phyloP scores from a whole-genome alignment of 768 basidiomycete species.

The Rhodotorula graminis region DNA sequence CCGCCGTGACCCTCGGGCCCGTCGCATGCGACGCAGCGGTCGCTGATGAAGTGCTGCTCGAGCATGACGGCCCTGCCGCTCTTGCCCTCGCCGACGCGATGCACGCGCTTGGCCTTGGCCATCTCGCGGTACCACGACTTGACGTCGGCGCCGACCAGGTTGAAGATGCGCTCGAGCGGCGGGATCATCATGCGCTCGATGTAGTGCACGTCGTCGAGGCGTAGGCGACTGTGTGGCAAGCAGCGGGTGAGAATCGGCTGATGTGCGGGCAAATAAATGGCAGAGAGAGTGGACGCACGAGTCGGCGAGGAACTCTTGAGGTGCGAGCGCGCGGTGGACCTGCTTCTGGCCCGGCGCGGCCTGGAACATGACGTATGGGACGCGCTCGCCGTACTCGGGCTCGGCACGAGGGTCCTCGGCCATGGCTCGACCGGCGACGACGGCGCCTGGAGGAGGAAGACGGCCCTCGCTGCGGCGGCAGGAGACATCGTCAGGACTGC shows the following conservation, averaged over 20 bases:
- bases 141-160: slow-evolving; percentile 82
- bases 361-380: slow-evolving; percentile 79
- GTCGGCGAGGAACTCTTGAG: slow-evolving; percentile 61
- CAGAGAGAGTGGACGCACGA: slow-evolving; percentile 50
- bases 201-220: slow-evolving; percentile 84
- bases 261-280: not conserved
- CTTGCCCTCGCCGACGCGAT: not conserved
- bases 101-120: slow-evolving; percentile 52
- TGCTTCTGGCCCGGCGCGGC: slow-evolving; percentile 59
- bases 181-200: slow-evolving; percentile 81
- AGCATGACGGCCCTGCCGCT: slow-evolving; percentile 10
- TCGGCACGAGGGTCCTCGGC: slow-evolving; percentile 72
- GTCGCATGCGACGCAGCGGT: slow-evolving; percentile 23
- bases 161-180: slow-evolving; percentile 84
- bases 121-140: slow-evolving; percentile 76
- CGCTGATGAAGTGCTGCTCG: slow-evolving; percentile 36
- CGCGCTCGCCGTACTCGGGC: slow-evolving; percentile 84
- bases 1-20: slow-evolving; percentile 12
- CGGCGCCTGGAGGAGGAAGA: slow-evolving; percentile 84
- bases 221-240: slow-evolving; percentile 14
- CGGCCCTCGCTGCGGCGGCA: slow-evolving; percentile 61
- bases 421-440: slow-evolving; percentile 72
- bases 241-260: not conserved
- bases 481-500: not conserved
- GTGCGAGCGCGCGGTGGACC: slow-evolving; percentile 70